Base-by-base conservation (phyloP, 768 basidiomycete species). In the Trametes cinnabarina region DNA sequence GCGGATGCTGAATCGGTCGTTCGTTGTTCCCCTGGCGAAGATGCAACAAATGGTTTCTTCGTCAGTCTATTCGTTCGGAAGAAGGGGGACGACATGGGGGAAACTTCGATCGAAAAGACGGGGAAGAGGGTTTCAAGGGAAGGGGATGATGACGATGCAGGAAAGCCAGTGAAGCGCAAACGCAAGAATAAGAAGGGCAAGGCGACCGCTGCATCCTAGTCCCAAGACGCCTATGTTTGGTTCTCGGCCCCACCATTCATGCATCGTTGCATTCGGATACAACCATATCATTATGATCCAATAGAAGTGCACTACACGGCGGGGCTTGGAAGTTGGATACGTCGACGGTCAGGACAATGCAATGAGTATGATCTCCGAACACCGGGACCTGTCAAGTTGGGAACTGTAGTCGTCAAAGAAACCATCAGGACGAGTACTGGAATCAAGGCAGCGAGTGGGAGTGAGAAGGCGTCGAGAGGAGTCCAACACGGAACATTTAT, bases 31-130 rank as follows among this genome's bases (percentile, higher is more conserved):
- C 85, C 92, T 14, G 84, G 86, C 52, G 90, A 89, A 59, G 94
- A 98, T 66, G 84, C 82, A 35, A 94, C 92, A 12, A 98, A 98
- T 66, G 97, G 97, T 0, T 99, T 99, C 77, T 99, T 99, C 65
- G 95, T 99, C 22, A 62, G 87, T 92, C n/a, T 97, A 90, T 94
- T 98, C 69, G 76, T 92, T n/a, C 56, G 61, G 6, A 32, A 3
- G 28, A 34, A 26, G 22, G 59, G 47, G 14, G 55, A 53, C 25
- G 51, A 47, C 1, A 39, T 28, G 26, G 37, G 14, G 32, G 40
- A 49, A 22, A 22, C 30, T 11, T 47, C 43, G 42, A n/a, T 30
- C 19, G 35, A 17, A 49, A 25, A 42, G 19, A 60, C 39, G 26
- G 57, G 46, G 44, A 63, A 56, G 22, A 47, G 65, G 63, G 52